Evolutionary conservation across 805 yeast genomes (phyloP), one percentile per base, ranked within the genome.

Genomic region (Brettanomyces sp.): DNA sequence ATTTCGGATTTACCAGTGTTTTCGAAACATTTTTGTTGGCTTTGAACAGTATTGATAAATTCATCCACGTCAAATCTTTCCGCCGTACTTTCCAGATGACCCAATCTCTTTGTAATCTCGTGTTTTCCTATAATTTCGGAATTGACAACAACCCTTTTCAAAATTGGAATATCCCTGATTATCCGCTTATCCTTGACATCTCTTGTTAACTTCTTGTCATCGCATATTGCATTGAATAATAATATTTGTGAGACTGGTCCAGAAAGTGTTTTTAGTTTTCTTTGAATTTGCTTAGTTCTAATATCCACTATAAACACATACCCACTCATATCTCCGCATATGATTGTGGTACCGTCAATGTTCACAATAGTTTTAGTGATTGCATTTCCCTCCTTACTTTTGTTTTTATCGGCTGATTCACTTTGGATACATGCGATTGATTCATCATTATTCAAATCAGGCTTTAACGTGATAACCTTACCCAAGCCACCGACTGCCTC

Each of bases 261-360:
- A 25, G 56, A 53, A 43, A 60, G 41, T 36, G 56, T 63, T 47
- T 68, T 74, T 50, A 80, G 66, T n/a, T 76, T 72, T 56, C 77
- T 80, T 25, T 77, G 67, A 14, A 80, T 77, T 62, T 85, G 93
- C 56, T 76, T 80, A 1, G 91, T 79, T 13, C 71, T 74, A 5
- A 81, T 69, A 61, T 91, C 97, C 54, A 82, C 74, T 1, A 81
- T 70, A 37, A 75, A 74, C 2, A 86, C 77, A 28, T 75, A 70
- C 1, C 97, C 97, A n/a, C 54, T 56, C 0, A 72, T 61, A 58
- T 86, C 95, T 34, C 96, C 97, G 5, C 88, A 76, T 3, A 84
- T 66, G 5, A 90, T 56, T 35, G 68, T 61, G 14, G 90, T 77
- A 4, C 91, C 95, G 58, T 90, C 97, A 56, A 84, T 66, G 5